Base-by-base conservation (phyloP, 352 stramenopile genomes). In the Globisporangium irregulare region DNA sequence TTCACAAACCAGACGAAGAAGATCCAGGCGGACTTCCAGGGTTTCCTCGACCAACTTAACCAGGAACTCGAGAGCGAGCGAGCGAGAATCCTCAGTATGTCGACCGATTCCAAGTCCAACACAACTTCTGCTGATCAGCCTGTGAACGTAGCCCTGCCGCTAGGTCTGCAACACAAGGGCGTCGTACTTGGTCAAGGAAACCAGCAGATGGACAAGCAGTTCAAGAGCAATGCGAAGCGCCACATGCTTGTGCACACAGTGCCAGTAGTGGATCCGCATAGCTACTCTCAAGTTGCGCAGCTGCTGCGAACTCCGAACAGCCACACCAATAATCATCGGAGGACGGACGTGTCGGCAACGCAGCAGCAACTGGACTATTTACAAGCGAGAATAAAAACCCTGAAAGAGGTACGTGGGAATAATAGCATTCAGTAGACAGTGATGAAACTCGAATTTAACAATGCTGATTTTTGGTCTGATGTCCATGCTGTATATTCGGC, bases 1-100 rank as follows among this genome's bases (percentile, higher is more conserved):
- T 88, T 90, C 62, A 89, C 78, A 7, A 86, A 81, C 51, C 80
- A 90, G 63, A 80, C 73, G 0, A 78, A 78, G 43, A 82, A 86
- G 59, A 72, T 89, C 14, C 77, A 89, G 25, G 59, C 68, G 12
- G 84, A 90, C 41, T 75, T 84, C 54, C 65, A 76, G 62, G 64
- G 41, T 18, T 86, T 79, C 50, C 58, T 87, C 9, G 67, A 76
- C n/a, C 73, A 83, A 55, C 66, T 87, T 15, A 72, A 90, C n/a
- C 29, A 58, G 20, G 72, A 80, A 9, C 83, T 75, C 57, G 53
- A 73, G 2, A 22, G 59, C 0, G 69, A 88, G 46, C 73, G 78
- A n/a, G 51, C 73, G 24, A 81, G 70, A 18, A 73, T 88, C 8
- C 14, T 87, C 1, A 18, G 27, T 36, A 57, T 18, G n/a, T 27